A percentile compares a stretch with the other conserved stretches of the same genome.
Evolutionary conservation across 176 grass and related monocot genomes (phyloP).

Genomic region (Carex kokanica): DNA sequence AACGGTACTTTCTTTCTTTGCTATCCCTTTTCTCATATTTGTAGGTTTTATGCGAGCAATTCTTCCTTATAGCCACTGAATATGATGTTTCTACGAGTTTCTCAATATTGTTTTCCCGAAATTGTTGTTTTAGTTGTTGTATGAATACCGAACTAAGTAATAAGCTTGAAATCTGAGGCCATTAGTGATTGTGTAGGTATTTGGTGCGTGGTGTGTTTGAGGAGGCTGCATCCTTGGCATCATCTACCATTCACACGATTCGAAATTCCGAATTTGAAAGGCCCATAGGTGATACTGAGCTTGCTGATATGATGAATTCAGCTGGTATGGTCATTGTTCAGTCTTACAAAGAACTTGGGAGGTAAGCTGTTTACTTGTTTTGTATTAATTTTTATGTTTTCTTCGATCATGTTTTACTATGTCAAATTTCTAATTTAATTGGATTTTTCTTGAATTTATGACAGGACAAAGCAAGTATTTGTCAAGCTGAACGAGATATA

Average conservation of each 20-base stretch:
- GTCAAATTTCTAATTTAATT: not conserved
- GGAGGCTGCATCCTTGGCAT: conserved; percentile 28
- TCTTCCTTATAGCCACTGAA: not conserved
- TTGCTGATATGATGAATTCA: conserved; percentile 33
- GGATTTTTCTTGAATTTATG: not conserved
- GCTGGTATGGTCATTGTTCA: conserved; percentile 45
- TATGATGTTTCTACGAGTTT: not conserved
- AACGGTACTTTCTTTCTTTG: not conserved
- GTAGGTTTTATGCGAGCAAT: conserved; percentile 16
- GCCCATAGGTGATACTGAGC: conserved; percentile 27
- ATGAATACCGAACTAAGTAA: not conserved
- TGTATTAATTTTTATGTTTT: conserved; percentile 10
- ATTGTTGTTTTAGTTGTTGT: not conserved
- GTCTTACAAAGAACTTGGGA: conserved; percentile 35
- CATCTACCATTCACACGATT: conserved; percentile 13
- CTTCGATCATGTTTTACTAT: not conserved
- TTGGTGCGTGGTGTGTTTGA: conserved; percentile 26
- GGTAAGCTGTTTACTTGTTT: conserved; percentile 21
- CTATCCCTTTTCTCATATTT: not conserved
- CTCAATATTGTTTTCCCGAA: not conserved
- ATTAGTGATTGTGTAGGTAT: conserved; percentile 22
- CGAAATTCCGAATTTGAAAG: conserved; percentile 10
- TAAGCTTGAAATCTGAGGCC: not conserved
- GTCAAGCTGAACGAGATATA: conserved; percentile 26
- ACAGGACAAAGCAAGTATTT: conserved; percentile 24